Conservation (phyloP, 2,329 filamentous ascomycete species). For the Atkinsonella hypoxylon region DNA sequence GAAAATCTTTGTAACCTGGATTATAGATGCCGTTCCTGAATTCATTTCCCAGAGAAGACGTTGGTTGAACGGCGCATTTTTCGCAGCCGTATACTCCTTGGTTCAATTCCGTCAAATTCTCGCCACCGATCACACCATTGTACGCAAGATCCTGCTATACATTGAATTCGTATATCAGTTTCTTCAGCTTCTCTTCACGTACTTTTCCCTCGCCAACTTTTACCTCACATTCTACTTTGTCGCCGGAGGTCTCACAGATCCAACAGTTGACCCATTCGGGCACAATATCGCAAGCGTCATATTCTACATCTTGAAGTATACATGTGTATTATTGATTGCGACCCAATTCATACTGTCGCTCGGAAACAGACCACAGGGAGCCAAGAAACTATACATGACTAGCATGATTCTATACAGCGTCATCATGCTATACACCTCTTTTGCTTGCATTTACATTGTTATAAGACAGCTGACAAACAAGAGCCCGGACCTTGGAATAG, state of each 20-base stretch:
- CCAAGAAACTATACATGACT: conserved; percentile 76
- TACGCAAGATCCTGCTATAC: conserved; percentile 82
- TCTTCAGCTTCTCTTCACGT: conserved; percentile 86
- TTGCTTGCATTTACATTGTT: conserved; percentile 81
- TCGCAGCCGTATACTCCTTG: conserved; percentile 93
- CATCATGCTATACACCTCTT: conserved; percentile 94
- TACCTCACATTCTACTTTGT: conserved; percentile 99
- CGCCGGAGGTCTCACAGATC: conserved; percentile 75
- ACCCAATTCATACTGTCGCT: conserved; percentile 95
- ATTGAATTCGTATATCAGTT: conserved; percentile 95
- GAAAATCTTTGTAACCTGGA: conserved; percentile 13
- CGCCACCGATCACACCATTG: conserved; percentile 79
- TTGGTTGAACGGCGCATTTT: conserved; percentile 98
- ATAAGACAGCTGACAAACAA: conserved; percentile 59
- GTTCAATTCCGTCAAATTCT: conserved; percentile 92
- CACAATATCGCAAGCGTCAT: conserved; percentile 74
- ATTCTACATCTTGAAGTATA: conserved; percentile 77
- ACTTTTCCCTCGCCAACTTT: conserved; percentile 97
- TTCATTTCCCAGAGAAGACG: conserved; percentile 93
- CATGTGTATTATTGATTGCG: conserved; percentile 75
- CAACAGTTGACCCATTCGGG: conserved; percentile 77
- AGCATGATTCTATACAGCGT: conserved; percentile 84
- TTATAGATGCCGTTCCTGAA: conserved; percentile 73
- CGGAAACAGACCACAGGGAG: conserved; percentile 90
- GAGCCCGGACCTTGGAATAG: conserved; percentile 41